These are phyloP conservation scores for Geranium rotundifolium DNA, from an alignment of 345 rosid species.

Conservation along the genomic window DNA sequence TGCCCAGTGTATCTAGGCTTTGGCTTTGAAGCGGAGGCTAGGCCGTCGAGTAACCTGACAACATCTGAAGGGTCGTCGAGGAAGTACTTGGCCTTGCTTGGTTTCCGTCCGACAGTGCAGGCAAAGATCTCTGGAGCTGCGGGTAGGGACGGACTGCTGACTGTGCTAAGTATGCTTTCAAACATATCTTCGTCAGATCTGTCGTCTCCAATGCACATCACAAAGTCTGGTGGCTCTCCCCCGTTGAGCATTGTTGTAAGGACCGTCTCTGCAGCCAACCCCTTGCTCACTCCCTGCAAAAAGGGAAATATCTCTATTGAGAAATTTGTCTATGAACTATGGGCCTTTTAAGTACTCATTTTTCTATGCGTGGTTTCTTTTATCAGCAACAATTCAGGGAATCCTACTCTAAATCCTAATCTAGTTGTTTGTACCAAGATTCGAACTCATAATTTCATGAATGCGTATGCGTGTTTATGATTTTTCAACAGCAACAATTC, in stretches of 20 bases:
- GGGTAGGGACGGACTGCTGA: conserved; percentile 15
- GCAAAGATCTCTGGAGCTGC: conserved; percentile 36
- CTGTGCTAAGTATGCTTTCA: conserved; percentile 29
- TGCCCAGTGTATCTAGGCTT: conserved; percentile 15
- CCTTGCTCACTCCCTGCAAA: conserved; percentile 47
- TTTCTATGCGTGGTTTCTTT: too few relatives aligned
- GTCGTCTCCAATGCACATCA: conserved; percentile 54
- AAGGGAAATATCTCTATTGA: background rate
- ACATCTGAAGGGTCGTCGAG: conserved; percentile 38
- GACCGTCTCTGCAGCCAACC: conserved; percentile 38
- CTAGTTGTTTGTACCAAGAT: too few relatives aligned
- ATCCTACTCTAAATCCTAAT: too few relatives aligned
- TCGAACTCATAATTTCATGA: too few relatives aligned
- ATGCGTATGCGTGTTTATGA: too few relatives aligned
- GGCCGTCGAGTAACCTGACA: conserved; percentile 26
- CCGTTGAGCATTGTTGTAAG: conserved; percentile 23
- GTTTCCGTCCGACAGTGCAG: conserved; percentile 55
- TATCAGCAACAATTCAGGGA: too few relatives aligned
- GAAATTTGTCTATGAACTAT: too few relatives aligned
- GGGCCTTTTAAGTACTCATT: too few relatives aligned
- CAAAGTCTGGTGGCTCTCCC: conserved; percentile 35
- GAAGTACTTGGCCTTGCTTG: conserved; percentile 54
- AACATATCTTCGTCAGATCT: conserved; percentile 66
- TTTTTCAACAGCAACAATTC: too few relatives aligned
- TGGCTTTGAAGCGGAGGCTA: conserved; percentile 18